phyloP scores from a whole-genome alignment of 2,329 filamentous ascomycete species.

The Fusarium sp. region DNA sequence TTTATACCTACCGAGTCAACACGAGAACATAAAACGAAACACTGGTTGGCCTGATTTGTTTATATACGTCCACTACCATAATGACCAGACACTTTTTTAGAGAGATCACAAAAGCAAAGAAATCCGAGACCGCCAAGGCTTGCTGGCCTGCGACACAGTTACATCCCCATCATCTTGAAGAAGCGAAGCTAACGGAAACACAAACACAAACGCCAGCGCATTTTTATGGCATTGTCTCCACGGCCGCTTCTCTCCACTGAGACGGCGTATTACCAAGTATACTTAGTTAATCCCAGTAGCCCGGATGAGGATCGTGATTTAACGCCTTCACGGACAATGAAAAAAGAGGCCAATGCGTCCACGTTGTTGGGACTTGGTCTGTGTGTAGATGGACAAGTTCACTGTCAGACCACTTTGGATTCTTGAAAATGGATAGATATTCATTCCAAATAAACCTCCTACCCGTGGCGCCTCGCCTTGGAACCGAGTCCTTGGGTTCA shows the following conservation, averaged over 20 bases:
- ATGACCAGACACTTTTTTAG: not conserved
- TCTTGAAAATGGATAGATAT: not conserved
- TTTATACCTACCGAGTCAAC: not conserved
- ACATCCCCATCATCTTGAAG: conserved; percentile 14
- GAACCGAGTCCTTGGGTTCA: conserved; percentile 34
- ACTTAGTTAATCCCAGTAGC: not conserved
- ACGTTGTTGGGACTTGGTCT: conserved; percentile 19
- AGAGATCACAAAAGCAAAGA: conserved; percentile 19
- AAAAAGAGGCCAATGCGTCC: conserved; percentile 19
- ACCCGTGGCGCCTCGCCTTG: conserved; percentile 17
- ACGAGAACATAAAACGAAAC: not conserved
- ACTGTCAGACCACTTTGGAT: conserved; percentile 13
- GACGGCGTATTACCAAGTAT: too few relatives aligned
- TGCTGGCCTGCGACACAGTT: conserved; percentile 35
- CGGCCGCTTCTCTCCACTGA: not conserved
- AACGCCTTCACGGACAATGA: not conserved
- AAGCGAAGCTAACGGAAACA: conserved; percentile 38
- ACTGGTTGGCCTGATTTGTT: conserved; percentile 6
- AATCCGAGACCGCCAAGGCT: conserved; percentile 22
- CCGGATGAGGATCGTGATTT: conserved; percentile 7
- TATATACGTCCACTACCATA: not conserved
- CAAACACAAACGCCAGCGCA: conserved; percentile 25
- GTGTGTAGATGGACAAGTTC: conserved; percentile 7
- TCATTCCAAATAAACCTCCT: conserved; percentile 18
- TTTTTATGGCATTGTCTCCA: conserved; percentile 2